Base-by-base conservation (phyloP, 176 grass and related monocot species). In the Rhynchospora tenuis region DNA sequence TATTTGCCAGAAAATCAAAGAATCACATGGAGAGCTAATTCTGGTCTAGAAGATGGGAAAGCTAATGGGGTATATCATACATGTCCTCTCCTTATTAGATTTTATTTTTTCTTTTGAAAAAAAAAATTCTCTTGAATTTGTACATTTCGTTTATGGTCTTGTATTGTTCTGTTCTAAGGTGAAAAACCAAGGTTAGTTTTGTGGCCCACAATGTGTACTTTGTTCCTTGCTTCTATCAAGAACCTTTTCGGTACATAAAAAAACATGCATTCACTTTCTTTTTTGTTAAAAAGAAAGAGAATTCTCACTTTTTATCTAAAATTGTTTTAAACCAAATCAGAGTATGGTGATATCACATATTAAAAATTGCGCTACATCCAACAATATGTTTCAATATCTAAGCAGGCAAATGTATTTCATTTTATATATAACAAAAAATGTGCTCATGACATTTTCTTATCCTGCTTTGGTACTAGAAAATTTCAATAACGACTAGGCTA, bases 11-110 rank as follows among this genome's bases (percentile, higher is more conserved):
- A 75, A n/a, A 75, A 83, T 73, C 95, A 98, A 85, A 86, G 92
- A 59, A 69, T 98, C 54, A 0, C 61, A 20, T 98, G 95, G 95
- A 85, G 95, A 64, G 86, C 68, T 64, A 86, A 91, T 81, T 98
- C 95, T 70, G 95, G 95, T 12, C 87, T 98, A 2, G 43, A 69
- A 64, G 95, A 98, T 73, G 92, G 95, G 16, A 93, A 91, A 86
- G 87, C 90, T 55, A 93, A 91, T 76, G 95, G 95, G 72, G 95
- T 98, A 88, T 48, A 38, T n/a, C n/a, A 83, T 3, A 60, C 9
- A 22, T 9, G 17, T 22, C 66, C 59, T 84, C 0, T 62, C 29
- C 17, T 56, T 64, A 23, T 22, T 48, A 48, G 5, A 28, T 75
- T 74, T 83, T 72, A 46, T 85, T 45, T 24, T 24, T 29, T 63